phyloP scores from a whole-genome alignment of 345 rosid species.

The Hibiscus mutabilis region DNA sequence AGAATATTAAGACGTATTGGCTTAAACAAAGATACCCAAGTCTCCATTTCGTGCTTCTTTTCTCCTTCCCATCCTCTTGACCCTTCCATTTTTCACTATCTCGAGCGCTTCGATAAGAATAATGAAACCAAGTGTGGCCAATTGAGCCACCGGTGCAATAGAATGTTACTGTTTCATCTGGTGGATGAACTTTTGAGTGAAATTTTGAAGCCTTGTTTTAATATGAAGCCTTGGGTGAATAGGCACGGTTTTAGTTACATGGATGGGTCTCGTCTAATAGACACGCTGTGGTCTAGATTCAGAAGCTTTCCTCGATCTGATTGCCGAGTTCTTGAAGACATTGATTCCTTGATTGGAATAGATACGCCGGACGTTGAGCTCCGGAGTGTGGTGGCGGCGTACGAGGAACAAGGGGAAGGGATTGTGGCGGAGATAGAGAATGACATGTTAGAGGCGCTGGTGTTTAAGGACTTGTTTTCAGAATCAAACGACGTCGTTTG shows the following conservation, averaged over 20 bases:
- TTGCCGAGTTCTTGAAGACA: constrained; percentile 59
- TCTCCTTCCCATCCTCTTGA: constrained; percentile 64
- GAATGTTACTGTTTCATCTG: constrained; percentile 58
- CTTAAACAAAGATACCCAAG: constrained; percentile 37
- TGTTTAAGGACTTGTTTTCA: not conserved
- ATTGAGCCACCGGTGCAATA: constrained; percentile 42
- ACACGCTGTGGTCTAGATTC: constrained; percentile 28
- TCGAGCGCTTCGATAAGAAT: constrained; percentile 39
- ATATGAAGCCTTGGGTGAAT: constrained; percentile 42
- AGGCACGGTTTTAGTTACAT: not conserved
- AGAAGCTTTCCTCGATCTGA: constrained; percentile 39
- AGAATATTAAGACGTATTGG: constrained; percentile 46
- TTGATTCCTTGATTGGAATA: constrained; percentile 46
- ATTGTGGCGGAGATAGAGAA: constrained; percentile 42
- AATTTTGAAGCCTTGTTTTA: constrained; percentile 45
- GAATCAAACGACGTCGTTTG: no score
- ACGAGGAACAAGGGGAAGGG: constrained; percentile 51
- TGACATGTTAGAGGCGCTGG: constrained; percentile 37
- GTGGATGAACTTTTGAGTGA: constrained; percentile 57
- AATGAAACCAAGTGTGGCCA: constrained; percentile 11
- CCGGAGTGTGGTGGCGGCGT: constrained; percentile 12
- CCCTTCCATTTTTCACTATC: constrained; percentile 55
- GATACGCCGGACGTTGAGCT: constrained; percentile 36
- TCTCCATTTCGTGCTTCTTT: constrained; percentile 41
- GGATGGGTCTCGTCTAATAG: constrained; percentile 38